Percentiles rank a stretch among this genome's conserved stretches.
Evolutionary conservation across 2,329 filamentous ascomycete genomes (phyloP).

Genomic region (Colletotrichum brevisporum): DNA sequence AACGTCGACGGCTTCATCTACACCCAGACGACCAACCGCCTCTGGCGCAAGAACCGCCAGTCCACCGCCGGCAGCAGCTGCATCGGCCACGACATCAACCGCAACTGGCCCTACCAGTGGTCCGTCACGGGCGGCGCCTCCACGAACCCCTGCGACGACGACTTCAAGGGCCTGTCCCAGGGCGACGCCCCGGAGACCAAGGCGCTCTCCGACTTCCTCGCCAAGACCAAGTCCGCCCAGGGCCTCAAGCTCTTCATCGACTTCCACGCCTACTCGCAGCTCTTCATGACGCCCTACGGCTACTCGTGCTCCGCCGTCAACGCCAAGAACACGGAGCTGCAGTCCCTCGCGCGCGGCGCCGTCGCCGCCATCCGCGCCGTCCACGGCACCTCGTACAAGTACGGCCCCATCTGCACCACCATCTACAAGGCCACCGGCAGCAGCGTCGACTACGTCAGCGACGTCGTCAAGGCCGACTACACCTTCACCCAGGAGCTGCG

Average conservation of each 20-base stretch:
- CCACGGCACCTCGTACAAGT: slow-evolving; percentile 55
- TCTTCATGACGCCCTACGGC: slow-evolving; percentile 69
- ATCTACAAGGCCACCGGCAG: slow-evolving; percentile 70
- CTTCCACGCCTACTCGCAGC: slow-evolving; percentile 69
- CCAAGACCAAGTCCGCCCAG: slow-evolving; percentile 47
- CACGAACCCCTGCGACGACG: slow-evolving; percentile 59
- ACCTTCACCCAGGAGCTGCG: slow-evolving; percentile 57
- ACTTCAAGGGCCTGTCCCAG: slow-evolving; percentile 54
- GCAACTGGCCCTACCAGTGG: slow-evolving; percentile 67
- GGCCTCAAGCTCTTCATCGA: slow-evolving; percentile 71
- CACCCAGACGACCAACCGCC: slow-evolving; percentile 63
- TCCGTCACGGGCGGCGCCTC: slow-evolving; percentile 57
- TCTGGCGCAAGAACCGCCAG: slow-evolving; percentile 69
- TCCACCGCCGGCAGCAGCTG: slow-evolving; percentile 51
- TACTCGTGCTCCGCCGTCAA: slow-evolving; percentile 67
- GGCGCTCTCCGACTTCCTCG: slow-evolving; percentile 53
- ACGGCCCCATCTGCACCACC: slow-evolving; percentile 70
- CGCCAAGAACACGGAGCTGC: slow-evolving; percentile 62
- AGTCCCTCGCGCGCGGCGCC: slow-evolving; percentile 62
- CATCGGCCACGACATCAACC: slow-evolving; percentile 63
- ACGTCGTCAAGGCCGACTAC: slow-evolving; percentile 58
- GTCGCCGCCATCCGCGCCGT: slow-evolving; percentile 64
- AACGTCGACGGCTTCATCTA: slow-evolving; percentile 66
- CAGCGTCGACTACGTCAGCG: slow-evolving; percentile 61
- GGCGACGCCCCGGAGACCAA: slow-evolving; percentile 61